These are phyloP conservation scores for Gliomastix tumulicola DNA, from an alignment of 2,329 filamentous ascomycete genomes.

Conservation along the genomic window DNA sequence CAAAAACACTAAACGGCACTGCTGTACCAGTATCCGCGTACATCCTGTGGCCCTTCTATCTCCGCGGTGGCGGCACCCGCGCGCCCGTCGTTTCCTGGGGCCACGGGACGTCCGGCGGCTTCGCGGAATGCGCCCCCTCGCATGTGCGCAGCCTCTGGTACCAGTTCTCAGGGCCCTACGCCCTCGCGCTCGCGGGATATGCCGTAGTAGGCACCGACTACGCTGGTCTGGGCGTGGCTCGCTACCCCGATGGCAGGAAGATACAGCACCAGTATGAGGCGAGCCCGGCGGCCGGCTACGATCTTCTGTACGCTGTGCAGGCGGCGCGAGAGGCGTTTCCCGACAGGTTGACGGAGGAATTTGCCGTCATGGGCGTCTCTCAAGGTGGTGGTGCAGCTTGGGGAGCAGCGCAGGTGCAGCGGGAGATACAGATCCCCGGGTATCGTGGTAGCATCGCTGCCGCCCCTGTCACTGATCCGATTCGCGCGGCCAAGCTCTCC, in stretches of 20 bases:
- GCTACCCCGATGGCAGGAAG: slow-evolving; percentile 17
- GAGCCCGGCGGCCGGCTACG: slow-evolving; percentile 27
- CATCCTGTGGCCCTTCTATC: slow-evolving; percentile 38
- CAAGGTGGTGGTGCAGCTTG: slow-evolving; percentile 38
- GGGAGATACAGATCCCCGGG: slow-evolving; percentile 17
- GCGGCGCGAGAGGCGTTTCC: slow-evolving; percentile 33
- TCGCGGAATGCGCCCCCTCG: slow-evolving; percentile 29
- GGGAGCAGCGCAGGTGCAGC: slow-evolving; percentile 19
- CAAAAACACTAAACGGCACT: slow-evolving; percentile 33
- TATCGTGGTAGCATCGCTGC: slow-evolving; percentile 27
- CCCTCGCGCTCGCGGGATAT: slow-evolving; percentile 31
- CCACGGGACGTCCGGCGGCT: slow-evolving; percentile 35
- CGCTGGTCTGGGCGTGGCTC: slow-evolving; percentile 32
- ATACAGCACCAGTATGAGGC: slow-evolving; percentile 33
- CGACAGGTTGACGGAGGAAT: slow-evolving; percentile 20
- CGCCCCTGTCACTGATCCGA: slow-evolving; percentile 16
- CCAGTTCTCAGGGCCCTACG: slow-evolving; percentile 27
- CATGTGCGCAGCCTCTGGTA: slow-evolving; percentile 31
- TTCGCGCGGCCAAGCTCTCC: slow-evolving; percentile 6
- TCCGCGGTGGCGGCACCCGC: slow-evolving; percentile 2
- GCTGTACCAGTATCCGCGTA: slow-evolving; percentile 39
- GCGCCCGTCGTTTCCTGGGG: slow-evolving; percentile 30
- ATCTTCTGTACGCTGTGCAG: slow-evolving; percentile 30
- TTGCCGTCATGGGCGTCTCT: slow-evolving; percentile 36
- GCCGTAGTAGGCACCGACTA: slow-evolving; percentile 37